Conservation (phyloP, 371 early-diverging fungal genomes). For the Apophysomyces sp. region DNA sequence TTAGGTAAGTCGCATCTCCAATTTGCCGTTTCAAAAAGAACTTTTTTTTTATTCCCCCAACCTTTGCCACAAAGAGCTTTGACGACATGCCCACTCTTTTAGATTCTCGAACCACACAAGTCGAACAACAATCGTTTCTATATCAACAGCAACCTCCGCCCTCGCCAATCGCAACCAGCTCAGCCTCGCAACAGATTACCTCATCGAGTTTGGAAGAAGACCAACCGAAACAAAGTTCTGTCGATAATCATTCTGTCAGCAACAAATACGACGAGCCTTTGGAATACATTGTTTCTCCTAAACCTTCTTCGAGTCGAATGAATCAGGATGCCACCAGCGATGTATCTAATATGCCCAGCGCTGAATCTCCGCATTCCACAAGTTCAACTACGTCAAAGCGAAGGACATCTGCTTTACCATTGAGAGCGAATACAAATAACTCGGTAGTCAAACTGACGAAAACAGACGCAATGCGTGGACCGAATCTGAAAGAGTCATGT, state of each 20-base stretch:
- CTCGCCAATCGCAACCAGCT: constrained; percentile 5
- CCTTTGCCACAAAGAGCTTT: not conserved
- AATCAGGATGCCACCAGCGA: not conserved
- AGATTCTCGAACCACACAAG: constrained; percentile 7
- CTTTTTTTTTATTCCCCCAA: not conserved
- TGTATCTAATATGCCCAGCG: not conserved
- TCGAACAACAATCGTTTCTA: constrained; percentile 3
- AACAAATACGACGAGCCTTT: constrained; percentile 5
- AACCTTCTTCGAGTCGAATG: constrained; percentile 16
- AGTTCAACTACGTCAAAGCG: not conserved
- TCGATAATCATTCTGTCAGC: not conserved
- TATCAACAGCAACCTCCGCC: constrained; percentile 10
- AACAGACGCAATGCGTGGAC: not conserved
- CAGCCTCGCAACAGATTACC: constrained; percentile 5
- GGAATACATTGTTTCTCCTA: constrained; percentile 20
- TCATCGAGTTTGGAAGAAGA: constrained; percentile 5
- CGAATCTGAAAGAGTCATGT: not conserved
- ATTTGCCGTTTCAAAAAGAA: not conserved
- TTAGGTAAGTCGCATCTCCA: not conserved
- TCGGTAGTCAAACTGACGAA: not conserved
- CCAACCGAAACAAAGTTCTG: not conserved
- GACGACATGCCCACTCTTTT: constrained; percentile 7
- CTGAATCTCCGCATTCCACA: constrained; percentile 1
- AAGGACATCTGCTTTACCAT: not conserved
- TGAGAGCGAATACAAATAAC: not conserved